A percentile compares a stretch with the other conserved stretches of the same genome.
These are phyloP conservation scores for Leccinum longicurvipes DNA, from an alignment of 768 basidiomycete species.

Conservation along the genomic window DNA sequence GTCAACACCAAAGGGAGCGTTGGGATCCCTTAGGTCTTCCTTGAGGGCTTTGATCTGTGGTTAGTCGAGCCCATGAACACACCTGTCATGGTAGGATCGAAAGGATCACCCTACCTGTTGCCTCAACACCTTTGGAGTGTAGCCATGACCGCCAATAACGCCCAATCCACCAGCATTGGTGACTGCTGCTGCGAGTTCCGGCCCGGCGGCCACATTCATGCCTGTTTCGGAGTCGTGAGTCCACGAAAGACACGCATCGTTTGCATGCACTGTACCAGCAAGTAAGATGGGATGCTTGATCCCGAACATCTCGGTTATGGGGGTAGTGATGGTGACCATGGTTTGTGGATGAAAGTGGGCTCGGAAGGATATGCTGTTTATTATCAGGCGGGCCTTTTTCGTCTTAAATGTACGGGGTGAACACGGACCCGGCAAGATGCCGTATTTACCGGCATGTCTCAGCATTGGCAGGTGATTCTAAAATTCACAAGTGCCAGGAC, in stretches of 20 bases:
- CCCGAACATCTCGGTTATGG: constrained; percentile 85
- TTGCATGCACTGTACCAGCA: constrained; percentile 48
- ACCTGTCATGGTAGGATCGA: background rate
- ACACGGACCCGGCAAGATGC: background rate
- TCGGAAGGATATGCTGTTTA: background rate
- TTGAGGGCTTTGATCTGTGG: constrained; percentile 70
- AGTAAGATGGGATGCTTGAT: constrained; percentile 87
- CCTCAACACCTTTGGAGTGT: constrained; percentile 77
- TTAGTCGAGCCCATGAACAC: constrained; percentile 6
- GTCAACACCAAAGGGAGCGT: constrained; percentile 88
- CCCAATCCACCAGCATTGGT: constrained; percentile 93
- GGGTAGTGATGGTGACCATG: constrained; percentile 66
- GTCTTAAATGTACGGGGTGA: background rate
- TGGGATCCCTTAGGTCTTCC: constrained; percentile 65
- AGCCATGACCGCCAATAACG: constrained; percentile 88
- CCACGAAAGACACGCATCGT: constrained; percentile 35
- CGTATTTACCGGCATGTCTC: background rate
- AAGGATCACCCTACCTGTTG: constrained; percentile 55
- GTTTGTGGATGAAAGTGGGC: background rate
- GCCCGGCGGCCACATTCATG: constrained; percentile 66
- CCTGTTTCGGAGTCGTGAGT: constrained; percentile 33
- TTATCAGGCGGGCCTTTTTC: background rate
- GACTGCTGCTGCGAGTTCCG: constrained; percentile 90
- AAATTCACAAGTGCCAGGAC: background rate
- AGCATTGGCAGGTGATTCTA: background rate